Evolutionary conservation across 192 early-diverging fungal species (phyloP).

Genomic region (Entrophospora sp.): DNA sequence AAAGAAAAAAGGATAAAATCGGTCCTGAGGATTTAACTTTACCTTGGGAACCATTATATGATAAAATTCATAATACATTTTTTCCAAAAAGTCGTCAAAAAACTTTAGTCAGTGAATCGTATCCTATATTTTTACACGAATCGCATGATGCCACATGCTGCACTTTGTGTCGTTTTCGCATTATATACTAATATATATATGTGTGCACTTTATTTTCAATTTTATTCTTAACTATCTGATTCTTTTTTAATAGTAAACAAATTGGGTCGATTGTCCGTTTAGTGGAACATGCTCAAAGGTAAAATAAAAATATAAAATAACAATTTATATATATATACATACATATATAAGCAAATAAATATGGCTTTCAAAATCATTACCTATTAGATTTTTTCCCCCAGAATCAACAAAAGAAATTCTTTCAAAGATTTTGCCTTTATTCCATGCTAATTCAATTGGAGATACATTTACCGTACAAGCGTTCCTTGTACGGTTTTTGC

Average conservation of each 20-base stretch:
- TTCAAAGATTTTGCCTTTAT: conserved; percentile 63
- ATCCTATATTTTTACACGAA: conserved; percentile 20
- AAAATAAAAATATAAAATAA: conserved; percentile 28
- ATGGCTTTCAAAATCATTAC: not conserved
- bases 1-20: conserved; percentile 57
- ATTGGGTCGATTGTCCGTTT: conserved; percentile 39
- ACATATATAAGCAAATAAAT: not conserved
- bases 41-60: conserved; percentile 69
- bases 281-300: conserved; percentile 42
- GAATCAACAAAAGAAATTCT: conserved; percentile 65
- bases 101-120: conserved; percentile 50
- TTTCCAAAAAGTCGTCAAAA: conserved; percentile 63
- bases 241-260: conserved; percentile 34
- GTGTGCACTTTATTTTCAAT: not conserved
- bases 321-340: conserved; percentile 23
- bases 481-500: conserved; percentile 64
- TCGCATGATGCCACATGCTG: too few species aligned
- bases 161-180: not conserved
- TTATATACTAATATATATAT: not conserved
- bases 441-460: conserved; percentile 56
- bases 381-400: conserved; percentile 67
- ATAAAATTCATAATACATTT: conserved; percentile 42
- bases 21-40: conserved; percentile 54
- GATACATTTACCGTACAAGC: conserved; percentile 48
- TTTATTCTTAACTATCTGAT: not conserved